phyloP scores from a whole-genome alignment of 345 rosid genomes.

The Litchi chinensis region DNA sequence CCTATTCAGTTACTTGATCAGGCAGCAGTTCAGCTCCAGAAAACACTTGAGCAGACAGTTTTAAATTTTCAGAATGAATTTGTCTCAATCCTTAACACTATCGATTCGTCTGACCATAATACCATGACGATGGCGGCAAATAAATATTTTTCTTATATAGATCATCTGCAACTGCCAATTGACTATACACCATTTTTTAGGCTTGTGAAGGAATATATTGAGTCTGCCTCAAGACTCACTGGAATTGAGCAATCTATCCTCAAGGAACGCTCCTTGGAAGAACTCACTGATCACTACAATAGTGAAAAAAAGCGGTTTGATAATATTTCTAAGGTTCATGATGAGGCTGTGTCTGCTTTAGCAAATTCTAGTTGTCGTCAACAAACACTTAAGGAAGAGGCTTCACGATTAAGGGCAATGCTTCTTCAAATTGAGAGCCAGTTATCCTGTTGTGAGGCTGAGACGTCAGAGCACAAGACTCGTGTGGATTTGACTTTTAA shows the following conservation, averaged over 20 bases:
- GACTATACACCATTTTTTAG: not conserved
- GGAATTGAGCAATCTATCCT: slow-evolving; percentile 20
- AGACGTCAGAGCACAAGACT: slow-evolving; percentile 31
- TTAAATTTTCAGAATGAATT: not conserved
- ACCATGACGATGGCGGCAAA: slow-evolving; percentile 13
- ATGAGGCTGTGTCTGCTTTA: slow-evolving; percentile 30
- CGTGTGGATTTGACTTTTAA: slow-evolving; percentile 19
- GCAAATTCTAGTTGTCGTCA: slow-evolving; percentile 23
- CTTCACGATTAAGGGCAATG: slow-evolving; percentile 21
- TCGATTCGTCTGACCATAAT: slow-evolving; percentile 5
- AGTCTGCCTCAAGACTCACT: slow-evolving; percentile 16
- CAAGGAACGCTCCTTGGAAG: slow-evolving; percentile 21
- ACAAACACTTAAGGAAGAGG: slow-evolving; percentile 31
- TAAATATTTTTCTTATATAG: not conserved
- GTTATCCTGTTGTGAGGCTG: slow-evolving; percentile 34
- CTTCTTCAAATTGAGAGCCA: slow-evolving; percentile 36
- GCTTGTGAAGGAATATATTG: slow-evolving; percentile 3
- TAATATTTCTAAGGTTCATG: slow-evolving; percentile 32
- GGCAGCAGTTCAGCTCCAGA: not conserved
- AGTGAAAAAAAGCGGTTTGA: slow-evolving; percentile 30
- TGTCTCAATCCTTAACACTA: not conserved
- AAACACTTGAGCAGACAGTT: not conserved
- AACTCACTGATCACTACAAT: slow-evolving; percentile 25
- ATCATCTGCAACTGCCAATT: not conserved
- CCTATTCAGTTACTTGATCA: not conserved